These are phyloP conservation scores for Lasiodiplodia sp. DNA, from an alignment of 2,329 filamentous ascomycete species.

Conservation along the genomic window DNA sequence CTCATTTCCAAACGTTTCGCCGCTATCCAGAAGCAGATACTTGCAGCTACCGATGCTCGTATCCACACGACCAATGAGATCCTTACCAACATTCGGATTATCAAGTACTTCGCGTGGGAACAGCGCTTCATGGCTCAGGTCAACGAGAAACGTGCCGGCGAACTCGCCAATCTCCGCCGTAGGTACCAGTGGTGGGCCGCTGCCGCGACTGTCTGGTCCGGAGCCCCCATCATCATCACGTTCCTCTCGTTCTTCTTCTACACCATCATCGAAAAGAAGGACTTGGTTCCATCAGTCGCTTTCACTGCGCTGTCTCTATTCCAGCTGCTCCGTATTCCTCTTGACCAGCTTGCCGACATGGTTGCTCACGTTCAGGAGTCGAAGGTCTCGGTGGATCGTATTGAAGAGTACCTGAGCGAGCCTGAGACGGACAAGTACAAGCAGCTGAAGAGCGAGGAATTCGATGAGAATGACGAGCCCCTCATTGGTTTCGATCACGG, in stretches of 20 bases:
- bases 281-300: constrained; percentile 87
- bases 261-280: constrained; percentile 87
- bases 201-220: constrained; percentile 95
- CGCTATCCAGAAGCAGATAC: constrained; percentile 85
- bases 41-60: constrained; percentile 91
- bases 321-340: constrained; percentile 86
- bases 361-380: constrained; percentile 97
- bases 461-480: constrained; percentile 72
- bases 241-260: constrained; percentile 96
- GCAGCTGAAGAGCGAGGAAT: constrained; percentile 76
- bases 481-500: constrained; percentile 85
- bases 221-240: constrained; percentile 91
- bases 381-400: constrained; percentile 94
- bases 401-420: constrained; percentile 91
- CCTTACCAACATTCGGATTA: constrained; percentile 95
- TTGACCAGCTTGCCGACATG: constrained; percentile 98
- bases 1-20: constrained; percentile 85
- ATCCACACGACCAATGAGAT: constrained; percentile 98
- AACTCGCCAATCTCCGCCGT: constrained; percentile 78
- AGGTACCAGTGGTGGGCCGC: constrained; percentile 91
- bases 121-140: constrained; percentile 85
- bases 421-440: constrained; percentile 96
- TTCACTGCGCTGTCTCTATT: constrained; percentile 98
- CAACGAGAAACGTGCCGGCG: constrained; percentile 82
- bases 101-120: constrained; percentile 99